Percentiles rank a stretch among this genome's conserved stretches.
phyloP scores from a whole-genome alignment of 2,329 filamentous ascomycete genomes.

The Fusarium sp. region DNA sequence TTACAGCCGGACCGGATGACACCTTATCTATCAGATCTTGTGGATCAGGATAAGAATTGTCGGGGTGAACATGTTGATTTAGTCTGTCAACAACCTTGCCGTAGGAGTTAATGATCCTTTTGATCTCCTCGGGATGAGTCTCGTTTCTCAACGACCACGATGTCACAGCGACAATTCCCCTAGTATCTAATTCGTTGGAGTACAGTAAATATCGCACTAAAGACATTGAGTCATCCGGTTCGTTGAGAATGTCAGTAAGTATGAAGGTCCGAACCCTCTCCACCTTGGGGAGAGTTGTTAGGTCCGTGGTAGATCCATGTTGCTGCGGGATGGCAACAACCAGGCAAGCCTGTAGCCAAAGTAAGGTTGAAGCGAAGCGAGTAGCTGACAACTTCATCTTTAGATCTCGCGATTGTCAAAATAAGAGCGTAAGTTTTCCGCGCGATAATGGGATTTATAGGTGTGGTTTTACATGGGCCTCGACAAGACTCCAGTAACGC shows the following conservation, averaged over 20 bases:
- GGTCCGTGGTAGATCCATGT: background rate
- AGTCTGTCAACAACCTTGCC: slow-evolving; percentile 12
- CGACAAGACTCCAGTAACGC: background rate
- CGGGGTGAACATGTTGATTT: slow-evolving; percentile 14
- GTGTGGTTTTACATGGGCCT: background rate
- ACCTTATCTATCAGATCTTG: background rate
- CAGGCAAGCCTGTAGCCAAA: background rate
- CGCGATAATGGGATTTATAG: background rate
- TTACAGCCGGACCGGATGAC: slow-evolving; percentile 1
- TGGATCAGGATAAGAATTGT: background rate
- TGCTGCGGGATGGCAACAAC: background rate
- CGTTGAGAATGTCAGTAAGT: slow-evolving; percentile 1
- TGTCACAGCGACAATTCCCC: slow-evolving; percentile 1
- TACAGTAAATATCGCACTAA: slow-evolving; percentile 15
- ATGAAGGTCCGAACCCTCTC: background rate
- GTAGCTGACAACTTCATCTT: background rate
- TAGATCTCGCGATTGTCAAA: background rate
- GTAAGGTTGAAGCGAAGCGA: background rate
- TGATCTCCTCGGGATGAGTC: slow-evolving; percentile 8
- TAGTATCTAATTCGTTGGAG: slow-evolving; percentile 14
- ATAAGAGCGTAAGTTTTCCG: too few species aligned
- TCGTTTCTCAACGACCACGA: slow-evolving; percentile 16
- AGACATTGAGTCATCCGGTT: slow-evolving; percentile 23
- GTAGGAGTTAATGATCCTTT: slow-evolving; percentile 3
- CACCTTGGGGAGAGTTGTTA: background rate